Conservation (phyloP, 75 land plant genomes). For the Selaginella moellendorffii region DNA sequence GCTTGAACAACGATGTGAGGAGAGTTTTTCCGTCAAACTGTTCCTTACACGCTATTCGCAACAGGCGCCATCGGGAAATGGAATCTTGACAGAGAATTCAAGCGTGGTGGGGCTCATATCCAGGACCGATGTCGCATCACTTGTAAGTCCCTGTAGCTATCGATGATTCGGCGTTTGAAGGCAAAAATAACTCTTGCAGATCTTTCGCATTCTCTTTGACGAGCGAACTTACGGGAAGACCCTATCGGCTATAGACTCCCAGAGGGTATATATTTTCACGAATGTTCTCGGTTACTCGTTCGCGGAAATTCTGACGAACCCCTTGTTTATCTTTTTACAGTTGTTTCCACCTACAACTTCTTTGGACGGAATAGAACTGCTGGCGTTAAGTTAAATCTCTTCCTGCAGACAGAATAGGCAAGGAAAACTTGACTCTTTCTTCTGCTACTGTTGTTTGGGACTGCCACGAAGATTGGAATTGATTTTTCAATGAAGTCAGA, state of each 20-base stretch:
- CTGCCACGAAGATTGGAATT: too few relatives aligned
- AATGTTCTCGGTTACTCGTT: background rate
- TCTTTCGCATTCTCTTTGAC: background rate
- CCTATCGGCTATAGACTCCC: background rate
- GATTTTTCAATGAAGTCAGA: too few relatives aligned
- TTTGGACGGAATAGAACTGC: background rate
- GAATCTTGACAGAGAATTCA: constrained; percentile 30
- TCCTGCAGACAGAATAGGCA: too few relatives aligned
- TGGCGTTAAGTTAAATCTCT: background rate
- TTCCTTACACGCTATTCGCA: background rate
- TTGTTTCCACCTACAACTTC: background rate
- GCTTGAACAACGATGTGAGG: constrained; percentile 23
- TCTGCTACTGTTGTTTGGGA: too few relatives aligned
- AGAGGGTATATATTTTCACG: background rate
- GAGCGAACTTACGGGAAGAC: background rate
- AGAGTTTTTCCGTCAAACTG: background rate
- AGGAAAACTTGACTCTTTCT: too few relatives aligned
- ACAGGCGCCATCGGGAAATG: constrained; percentile 43
- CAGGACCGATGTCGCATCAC: background rate
- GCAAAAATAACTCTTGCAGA: background rate
- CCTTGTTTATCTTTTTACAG: background rate
- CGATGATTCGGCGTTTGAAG: background rate
- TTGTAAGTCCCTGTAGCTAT: background rate
- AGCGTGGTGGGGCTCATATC: constrained; percentile 25
- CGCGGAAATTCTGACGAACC: too few relatives aligned